A percentile compares a stretch with the other conserved stretches of the same genome.
These are phyloP conservation scores for Nidularia pulvinata DNA, from an alignment of 768 basidiomycete species.

Conservation along the genomic window DNA sequence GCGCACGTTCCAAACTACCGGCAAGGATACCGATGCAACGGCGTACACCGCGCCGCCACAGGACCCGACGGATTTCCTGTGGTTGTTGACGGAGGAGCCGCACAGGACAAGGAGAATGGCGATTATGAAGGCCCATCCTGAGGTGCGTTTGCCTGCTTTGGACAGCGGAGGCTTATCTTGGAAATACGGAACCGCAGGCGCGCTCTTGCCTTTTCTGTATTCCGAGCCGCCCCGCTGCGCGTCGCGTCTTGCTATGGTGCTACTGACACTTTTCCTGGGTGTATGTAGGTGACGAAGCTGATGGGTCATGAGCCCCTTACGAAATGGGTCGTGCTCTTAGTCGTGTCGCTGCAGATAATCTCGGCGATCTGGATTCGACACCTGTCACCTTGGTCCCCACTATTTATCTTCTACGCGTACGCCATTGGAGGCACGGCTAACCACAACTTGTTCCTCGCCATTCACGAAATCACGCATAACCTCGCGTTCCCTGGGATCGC, in stretches of 20 bases:
- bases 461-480: conserved; percentile 99
- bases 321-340: conserved; percentile 84
- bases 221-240: no score
- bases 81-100: conserved; percentile 98
- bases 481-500: conserved; percentile 84
- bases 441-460: conserved; percentile 97
- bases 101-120: conserved; percentile 85
- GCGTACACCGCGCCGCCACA: conserved; percentile 55
- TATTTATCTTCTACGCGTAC: conserved; percentile 82
- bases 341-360: conserved; percentile 76
- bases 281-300: conserved; percentile 80
- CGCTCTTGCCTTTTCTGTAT: no score
- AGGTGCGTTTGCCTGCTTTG: conserved; percentile 42
- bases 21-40: conserved; percentile 33
- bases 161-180: not conserved
- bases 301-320: conserved; percentile 97
- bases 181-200: no score
- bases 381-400: conserved; percentile 64
- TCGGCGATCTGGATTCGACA: conserved; percentile 67
- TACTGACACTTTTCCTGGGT: not conserved
- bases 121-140: conserved; percentile 94
- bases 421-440: conserved; percentile 92
- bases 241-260: not conserved
- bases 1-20: conserved; percentile 46
- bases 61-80: conserved; percentile 87